Evolutionary conservation across 2,329 filamentous ascomycete species (phyloP).

Genomic region (Scedosporium aurantiacum): DNA sequence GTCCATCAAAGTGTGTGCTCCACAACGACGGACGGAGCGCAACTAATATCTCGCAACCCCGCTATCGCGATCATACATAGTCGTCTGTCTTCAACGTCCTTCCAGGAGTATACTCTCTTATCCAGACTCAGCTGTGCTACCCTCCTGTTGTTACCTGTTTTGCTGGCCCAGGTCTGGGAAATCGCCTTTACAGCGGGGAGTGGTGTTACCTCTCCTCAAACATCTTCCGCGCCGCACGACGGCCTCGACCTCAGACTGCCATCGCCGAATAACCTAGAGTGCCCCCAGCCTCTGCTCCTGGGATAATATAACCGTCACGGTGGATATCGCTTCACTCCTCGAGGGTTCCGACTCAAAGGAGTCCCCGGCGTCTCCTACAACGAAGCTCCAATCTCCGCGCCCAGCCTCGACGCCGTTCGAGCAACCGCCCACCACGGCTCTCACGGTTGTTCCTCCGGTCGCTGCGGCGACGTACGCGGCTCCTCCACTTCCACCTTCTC

Average conservation of each 20-base stretch:
- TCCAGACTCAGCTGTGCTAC: too few species aligned
- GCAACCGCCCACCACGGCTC: slow-evolving; percentile 10
- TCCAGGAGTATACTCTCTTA: too few species aligned
- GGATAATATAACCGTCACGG: slow-evolving; percentile 46
- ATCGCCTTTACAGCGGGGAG: too few species aligned
- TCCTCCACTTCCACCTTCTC: slow-evolving; percentile 16
- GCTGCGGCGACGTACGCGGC: slow-evolving; percentile 8
- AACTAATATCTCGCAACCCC: too few species aligned
- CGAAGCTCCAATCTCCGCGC: slow-evolving; percentile 13
- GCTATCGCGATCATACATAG: too few species aligned
- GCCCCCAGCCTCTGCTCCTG: not conserved
- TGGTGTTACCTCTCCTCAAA: not conserved
- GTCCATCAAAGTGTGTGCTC: too few species aligned
- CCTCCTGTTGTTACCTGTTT: too few species aligned
- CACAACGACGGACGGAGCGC: too few species aligned
- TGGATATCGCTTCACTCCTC: slow-evolving; percentile 91
- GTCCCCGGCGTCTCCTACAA: slow-evolving; percentile 41
- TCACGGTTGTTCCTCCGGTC: slow-evolving; percentile 8
- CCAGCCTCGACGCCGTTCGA: slow-evolving; percentile 16
- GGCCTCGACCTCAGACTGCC: not conserved
- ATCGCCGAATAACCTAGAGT: not conserved
- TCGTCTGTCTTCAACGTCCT: too few species aligned
- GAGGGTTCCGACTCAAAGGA: slow-evolving; percentile 66
- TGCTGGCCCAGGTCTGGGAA: too few species aligned
- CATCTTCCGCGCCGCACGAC: not conserved